Conservation (phyloP, 495 filamentous ascomycete genomes). For the Podospora sp. region DNA sequence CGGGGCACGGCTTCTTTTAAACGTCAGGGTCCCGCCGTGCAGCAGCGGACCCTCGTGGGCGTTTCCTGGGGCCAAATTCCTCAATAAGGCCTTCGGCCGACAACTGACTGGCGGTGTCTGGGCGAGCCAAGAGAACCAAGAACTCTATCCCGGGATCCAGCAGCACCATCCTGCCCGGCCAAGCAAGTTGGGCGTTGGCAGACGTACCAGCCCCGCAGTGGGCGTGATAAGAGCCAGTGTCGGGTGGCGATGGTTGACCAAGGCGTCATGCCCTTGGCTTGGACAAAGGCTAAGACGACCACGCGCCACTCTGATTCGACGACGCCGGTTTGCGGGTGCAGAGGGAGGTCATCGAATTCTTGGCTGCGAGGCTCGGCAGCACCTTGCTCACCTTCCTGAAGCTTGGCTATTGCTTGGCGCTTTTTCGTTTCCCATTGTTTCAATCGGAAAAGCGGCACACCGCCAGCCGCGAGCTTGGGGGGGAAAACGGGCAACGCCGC, state of each 20-base stretch:
- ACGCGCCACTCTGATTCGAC: conserved; percentile 16
- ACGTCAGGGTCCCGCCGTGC: too few relatives aligned
- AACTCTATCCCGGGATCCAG: conserved; percentile 29
- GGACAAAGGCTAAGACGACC: conserved; percentile 27
- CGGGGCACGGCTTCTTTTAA: conserved; percentile 10
- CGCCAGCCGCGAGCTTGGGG: background rate
- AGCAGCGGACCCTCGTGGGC: background rate
- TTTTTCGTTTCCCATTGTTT: background rate
- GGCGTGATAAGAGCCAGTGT: conserved; percentile 5
- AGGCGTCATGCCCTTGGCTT: conserved; percentile 25
- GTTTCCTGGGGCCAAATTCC: background rate
- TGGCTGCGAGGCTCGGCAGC: conserved; percentile 25
- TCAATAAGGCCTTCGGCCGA: conserved; percentile 25
- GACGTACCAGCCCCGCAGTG: conserved; percentile 10
- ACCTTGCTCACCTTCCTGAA: background rate
- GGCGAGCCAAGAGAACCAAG: conserved; percentile 36
- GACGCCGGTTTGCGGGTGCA: conserved; percentile 6
- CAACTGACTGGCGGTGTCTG: conserved; percentile 13
- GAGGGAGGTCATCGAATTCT: conserved; percentile 22
- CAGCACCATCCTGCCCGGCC: conserved; percentile 12
- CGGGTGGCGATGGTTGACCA: conserved; percentile 27
- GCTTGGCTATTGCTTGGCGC: conserved; percentile 24
- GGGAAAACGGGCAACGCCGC: background rate
- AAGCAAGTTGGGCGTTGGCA: conserved; percentile 18
- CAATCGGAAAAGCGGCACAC: conserved; percentile 13